Base-by-base conservation (phyloP, 352 stramenopile species). In the Globisporangium spiculum region DNA sequence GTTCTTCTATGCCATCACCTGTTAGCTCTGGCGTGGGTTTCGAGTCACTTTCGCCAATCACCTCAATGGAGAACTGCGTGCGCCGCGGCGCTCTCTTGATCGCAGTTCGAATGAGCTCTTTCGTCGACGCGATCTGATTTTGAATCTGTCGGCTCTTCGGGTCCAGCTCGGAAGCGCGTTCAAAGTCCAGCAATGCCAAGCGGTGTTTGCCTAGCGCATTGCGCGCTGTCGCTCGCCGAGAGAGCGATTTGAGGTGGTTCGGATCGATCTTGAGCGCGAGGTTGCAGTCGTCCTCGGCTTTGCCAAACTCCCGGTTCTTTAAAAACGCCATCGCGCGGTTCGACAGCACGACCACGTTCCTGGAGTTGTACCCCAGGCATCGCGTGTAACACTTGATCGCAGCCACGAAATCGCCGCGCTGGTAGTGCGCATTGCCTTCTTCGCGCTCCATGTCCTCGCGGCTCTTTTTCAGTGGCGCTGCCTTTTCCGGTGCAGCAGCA, bases 371-470 rank as follows among this genome's bases (percentile, higher is more conserved):
- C 0, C 86, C 81, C n/a, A 98, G 72, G 14, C 82, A 92, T 1
- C 84, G 77, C 22, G 93, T 97, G 73, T 98, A 98, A 72, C 81
- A 93, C 61, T 90, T 84, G 58, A 97, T 86, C 18, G 94, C 91
- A 46, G 89, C 91, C 30, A 96, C 80, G 56, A 86, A 94, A 64
- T 98, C 90, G 1, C 83, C 80, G 3, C 75, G 78, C 30, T 90
- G 89, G 76, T 98, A 98, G 70, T 93, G 90, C 34, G 88, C 89
- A 69, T 98, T 98, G 12, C 96, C 96, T 63, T 98, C 96, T 67
- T 96, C 81, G 16, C 83, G 81, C 65, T 98, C 93, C 14, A 94
- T 65, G 20, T 90, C 75, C 26, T 91, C 84, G 30, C 86, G 80
- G 2, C 63, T 71, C 36, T 84, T 84, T 8, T 22, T 58, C 20